A percentile compares a stretch with the other conserved stretches of the same genome.
Conservation (phyloP, 2,329 filamentous ascomycete species). For the Colletotrichum sp. region DNA sequence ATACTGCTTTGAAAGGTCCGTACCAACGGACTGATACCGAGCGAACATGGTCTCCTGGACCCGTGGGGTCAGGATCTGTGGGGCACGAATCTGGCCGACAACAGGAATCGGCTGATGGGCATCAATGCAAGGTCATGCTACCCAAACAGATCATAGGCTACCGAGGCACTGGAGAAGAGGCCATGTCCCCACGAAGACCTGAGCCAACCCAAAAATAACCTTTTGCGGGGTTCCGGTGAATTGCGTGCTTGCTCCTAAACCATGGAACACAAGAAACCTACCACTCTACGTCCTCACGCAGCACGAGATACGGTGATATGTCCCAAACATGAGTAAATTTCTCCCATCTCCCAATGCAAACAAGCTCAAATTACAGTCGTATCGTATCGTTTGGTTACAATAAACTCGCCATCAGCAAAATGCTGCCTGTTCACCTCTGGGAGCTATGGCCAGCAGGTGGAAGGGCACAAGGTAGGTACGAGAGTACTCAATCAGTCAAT, state of each 20-base stretch:
- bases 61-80: background rate
- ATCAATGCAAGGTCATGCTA: background rate
- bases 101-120: background rate
- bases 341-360: accelerated
- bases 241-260: background rate
- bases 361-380: background rate
- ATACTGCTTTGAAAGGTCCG: background rate
- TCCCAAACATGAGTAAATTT: background rate
- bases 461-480: background rate
- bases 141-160: background rate
- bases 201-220: background rate
- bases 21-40: background rate
- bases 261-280: background rate
- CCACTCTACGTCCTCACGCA: background rate
- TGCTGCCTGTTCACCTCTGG: background rate
- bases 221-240: background rate
- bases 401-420: background rate
- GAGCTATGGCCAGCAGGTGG: background rate
- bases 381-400: background rate
- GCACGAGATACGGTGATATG: background rate
- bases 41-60: background rate
- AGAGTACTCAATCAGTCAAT: background rate
- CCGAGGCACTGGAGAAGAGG: background rate
- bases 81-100: background rate
- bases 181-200: background rate